Conservation (phyloP, 345 rosid genomes). For the Iberis pinnata region DNA sequence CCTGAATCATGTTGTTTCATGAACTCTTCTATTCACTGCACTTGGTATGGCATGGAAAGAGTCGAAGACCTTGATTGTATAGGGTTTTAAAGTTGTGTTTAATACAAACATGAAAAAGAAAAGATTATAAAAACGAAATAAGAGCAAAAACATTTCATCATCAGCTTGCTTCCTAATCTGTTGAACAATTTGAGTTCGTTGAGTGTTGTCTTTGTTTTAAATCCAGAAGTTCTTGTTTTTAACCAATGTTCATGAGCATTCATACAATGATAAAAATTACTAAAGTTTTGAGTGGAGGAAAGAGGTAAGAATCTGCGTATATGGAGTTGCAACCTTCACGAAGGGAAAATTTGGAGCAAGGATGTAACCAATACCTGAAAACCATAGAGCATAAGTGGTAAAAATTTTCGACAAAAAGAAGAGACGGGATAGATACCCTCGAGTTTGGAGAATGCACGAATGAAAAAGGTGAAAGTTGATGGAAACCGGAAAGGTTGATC, state of each 20-base stretch:
- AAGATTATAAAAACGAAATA: background rate
- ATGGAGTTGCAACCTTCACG: constrained; percentile 83
- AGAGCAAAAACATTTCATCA: constrained; percentile 41
- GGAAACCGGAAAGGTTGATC: constrained; percentile 96
- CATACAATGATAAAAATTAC: background rate
- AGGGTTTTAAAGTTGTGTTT: constrained; percentile 11
- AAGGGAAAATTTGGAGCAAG: constrained; percentile 86
- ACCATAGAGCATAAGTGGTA: background rate
- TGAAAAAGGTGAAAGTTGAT: constrained; percentile 76
- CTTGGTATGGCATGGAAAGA: constrained; percentile 79
- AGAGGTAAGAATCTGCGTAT: constrained; percentile 57
- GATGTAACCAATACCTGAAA: constrained; percentile 75
- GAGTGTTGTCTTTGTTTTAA: constrained; percentile 36
- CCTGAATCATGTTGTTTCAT: constrained; percentile 85
- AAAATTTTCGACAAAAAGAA: background rate
- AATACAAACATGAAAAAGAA: constrained; percentile 5
- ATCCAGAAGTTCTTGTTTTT: constrained; percentile 76
- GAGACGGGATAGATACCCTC: constrained; percentile 50
- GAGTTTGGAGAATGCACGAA: constrained; percentile 88
- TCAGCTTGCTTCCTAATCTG: constrained; percentile 83
- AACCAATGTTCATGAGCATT: constrained; percentile 12
- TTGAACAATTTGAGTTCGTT: constrained; percentile 66
- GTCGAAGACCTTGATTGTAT: constrained; percentile 74
- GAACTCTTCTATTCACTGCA: constrained; percentile 77
- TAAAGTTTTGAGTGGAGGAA: constrained; percentile 2